Evolutionary conservation across 768 basidiomycete genomes (phyloP).

Genomic region (Chlorophyllum brunneum): DNA sequence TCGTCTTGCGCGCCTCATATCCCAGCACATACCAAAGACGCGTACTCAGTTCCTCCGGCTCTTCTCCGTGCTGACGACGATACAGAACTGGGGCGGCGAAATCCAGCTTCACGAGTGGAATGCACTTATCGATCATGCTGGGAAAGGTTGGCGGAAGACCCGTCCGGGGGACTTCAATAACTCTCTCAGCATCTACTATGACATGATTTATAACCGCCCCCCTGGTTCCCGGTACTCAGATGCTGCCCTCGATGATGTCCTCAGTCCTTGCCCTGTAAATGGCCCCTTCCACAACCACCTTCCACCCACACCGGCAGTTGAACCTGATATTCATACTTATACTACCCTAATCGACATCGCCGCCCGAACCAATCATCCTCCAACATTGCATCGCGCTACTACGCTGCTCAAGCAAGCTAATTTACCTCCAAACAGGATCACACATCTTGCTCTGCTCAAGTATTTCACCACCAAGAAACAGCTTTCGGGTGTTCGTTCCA

Average conservation of each 20-base stretch:
- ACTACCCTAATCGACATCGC: slow-evolving; percentile 67
- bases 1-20: slow-evolving; percentile 57
- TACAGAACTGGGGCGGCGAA: slow-evolving; percentile 51
- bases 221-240: slow-evolving; percentile 32
- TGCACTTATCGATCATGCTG: slow-evolving; percentile 62
- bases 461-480: slow-evolving; percentile 48
- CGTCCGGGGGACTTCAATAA: slow-evolving; percentile 52
- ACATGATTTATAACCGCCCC: slow-evolving; percentile 46
- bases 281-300: slow-evolving; percentile 3
- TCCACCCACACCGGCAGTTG: slow-evolving; percentile 18
- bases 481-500: slow-evolving; percentile 51
- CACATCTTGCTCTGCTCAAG: slow-evolving; percentile 55
- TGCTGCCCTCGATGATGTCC: slow-evolving; percentile 7
- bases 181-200: slow-evolving; percentile 56
- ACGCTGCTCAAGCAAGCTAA: slow-evolving; percentile 51
- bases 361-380: slow-evolving; percentile 39
- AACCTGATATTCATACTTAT: slow-evolving; percentile 68
- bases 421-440: slow-evolving; percentile 54
- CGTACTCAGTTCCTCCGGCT: slow-evolving; percentile 60
- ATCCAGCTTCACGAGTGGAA: slow-evolving; percentile 75
- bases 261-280: background rate
- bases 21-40: slow-evolving; percentile 49
- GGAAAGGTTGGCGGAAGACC: slow-evolving; percentile 61
- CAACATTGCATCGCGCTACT: slow-evolving; percentile 45
- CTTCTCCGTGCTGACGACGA: slow-evolving; percentile 58